Percentiles rank a stretch among this genome's conserved stretches.
Evolutionary conservation across 129 eudicot species (phyloP).

Genomic region (Apium graveolens): DNA sequence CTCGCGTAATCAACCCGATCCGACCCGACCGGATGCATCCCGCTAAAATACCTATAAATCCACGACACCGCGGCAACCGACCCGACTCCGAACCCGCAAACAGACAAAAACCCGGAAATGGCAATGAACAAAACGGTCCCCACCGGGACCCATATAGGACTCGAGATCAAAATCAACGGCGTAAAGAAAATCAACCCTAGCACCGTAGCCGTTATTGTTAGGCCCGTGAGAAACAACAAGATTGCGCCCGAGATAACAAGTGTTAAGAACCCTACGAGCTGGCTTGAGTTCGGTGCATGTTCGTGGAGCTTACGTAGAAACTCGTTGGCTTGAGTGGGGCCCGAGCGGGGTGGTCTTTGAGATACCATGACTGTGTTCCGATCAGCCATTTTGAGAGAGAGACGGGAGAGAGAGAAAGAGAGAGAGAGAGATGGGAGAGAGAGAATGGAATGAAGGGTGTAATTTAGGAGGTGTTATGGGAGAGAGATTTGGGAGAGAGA

Average conservation of each 20-base stretch:
- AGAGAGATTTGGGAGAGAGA: background rate
- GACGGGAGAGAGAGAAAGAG: too few relatives aligned
- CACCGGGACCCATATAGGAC: constrained; percentile 68
- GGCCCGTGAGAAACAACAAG: constrained; percentile 51
- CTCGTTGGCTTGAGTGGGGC: constrained; percentile 11
- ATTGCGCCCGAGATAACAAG: constrained; percentile 46
- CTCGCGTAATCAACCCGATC: constrained; percentile 76
- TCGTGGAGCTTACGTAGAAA: constrained; percentile 35
- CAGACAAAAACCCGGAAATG: constrained; percentile 35
- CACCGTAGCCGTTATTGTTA: constrained; percentile 40
- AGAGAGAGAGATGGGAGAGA: background rate
- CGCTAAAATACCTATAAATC: constrained; percentile 53
- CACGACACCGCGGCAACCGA: constrained; percentile 31
- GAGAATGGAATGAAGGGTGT: background rate
- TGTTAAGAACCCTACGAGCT: constrained; percentile 39
- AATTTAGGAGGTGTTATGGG: background rate
- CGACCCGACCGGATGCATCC: constrained; percentile 65
- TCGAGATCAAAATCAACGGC: constrained; percentile 43
- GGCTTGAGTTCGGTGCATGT: constrained; percentile 49
- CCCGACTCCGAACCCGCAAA: constrained; percentile 39
- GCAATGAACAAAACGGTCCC: constrained; percentile 38
- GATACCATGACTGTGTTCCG: constrained; percentile 21
- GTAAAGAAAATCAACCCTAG: constrained; percentile 39
- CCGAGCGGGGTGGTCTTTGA: constrained; percentile 11
- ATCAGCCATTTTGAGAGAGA: constrained; percentile 34